Conservation (phyloP, 2,329 filamentous ascomycete species). For the Diaporthe sp. region DNA sequence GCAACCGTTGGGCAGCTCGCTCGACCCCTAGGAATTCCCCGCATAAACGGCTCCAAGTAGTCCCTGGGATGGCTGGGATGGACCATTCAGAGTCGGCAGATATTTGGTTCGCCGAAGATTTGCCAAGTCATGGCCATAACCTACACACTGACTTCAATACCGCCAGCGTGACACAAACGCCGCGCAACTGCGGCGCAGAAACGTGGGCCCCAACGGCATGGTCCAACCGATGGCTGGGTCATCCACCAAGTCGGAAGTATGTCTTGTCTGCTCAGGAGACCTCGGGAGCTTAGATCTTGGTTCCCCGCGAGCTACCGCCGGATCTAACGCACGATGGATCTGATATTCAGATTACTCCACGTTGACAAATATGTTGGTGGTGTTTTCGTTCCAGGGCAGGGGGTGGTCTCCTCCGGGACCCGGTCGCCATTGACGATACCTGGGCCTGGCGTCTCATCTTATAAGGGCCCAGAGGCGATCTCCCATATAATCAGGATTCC, state of each 20-base stretch:
- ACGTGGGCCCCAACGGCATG: not conserved
- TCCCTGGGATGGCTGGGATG: constrained; percentile 17
- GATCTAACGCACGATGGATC: constrained; percentile 23
- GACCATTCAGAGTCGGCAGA: constrained; percentile 32
- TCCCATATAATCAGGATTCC: not conserved
- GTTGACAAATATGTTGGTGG: constrained; percentile 32
- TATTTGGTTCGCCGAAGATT: constrained; percentile 37
- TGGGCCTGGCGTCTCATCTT: not conserved
- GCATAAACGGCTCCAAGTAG: constrained; percentile 39
- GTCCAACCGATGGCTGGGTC: not conserved
- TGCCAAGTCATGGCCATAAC: constrained; percentile 12
- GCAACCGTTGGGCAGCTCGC: constrained; percentile 14
- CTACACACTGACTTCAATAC: constrained; percentile 14
- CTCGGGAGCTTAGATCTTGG: constrained; percentile 23
- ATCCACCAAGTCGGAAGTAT: not conserved
- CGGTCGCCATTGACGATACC: not conserved
- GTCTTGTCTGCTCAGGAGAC: not conserved
- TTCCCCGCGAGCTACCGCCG: constrained; percentile 13
- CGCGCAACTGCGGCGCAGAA: constrained; percentile 12
- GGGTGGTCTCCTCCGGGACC: not conserved
- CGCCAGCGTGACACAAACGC: constrained; percentile 22
- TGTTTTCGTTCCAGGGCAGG: constrained; percentile 10
- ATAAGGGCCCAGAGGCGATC: not conserved
- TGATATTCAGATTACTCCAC: constrained; percentile 20
- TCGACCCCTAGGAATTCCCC: constrained; percentile 30